A percentile compares a stretch with the other conserved stretches of the same genome.
Conservation (phyloP, 257 asterid species). For the Voacanga thouarsii region DNA sequence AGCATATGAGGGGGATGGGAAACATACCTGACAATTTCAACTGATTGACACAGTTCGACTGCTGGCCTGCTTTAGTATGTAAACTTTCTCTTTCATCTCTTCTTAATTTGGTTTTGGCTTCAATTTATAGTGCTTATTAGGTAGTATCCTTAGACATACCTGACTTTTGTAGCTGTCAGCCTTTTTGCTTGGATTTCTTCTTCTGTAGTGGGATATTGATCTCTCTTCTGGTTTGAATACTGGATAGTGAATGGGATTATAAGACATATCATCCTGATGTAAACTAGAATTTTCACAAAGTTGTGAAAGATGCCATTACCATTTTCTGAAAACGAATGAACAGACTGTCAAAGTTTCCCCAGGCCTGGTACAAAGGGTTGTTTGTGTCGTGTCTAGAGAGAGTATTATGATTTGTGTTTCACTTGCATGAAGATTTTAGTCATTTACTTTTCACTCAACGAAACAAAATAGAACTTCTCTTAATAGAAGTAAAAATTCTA, state of each 20-base stretch:
- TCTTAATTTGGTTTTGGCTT: neutral
- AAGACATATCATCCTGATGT: neutral
- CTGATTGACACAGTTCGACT: neutral
- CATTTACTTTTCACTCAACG: no score
- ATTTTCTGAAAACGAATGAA: no score
- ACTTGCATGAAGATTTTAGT: no score
- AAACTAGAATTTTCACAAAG: neutral
- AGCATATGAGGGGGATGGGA: constrained; percentile 25
- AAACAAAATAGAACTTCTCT: no score
- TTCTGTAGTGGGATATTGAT: neutral
- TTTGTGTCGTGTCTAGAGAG: no score
- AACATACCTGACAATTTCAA: constrained; percentile 8
- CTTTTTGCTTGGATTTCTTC: neutral
- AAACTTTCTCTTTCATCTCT: neutral
- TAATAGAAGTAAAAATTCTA: no score
- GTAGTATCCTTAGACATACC: neutral
- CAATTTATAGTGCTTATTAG: neutral
- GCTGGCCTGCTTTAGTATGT: neutral
- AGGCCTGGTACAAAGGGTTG: neutral
- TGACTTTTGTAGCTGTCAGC: neutral
- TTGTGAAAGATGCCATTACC: neutral
- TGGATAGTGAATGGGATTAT: neutral
- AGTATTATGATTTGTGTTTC: no score
- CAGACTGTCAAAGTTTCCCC: neutral
- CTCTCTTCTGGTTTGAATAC: no score